Evolutionary conservation across 2,329 filamentous ascomycete species (phyloP).

Genomic region (Ascochyta lentis): DNA sequence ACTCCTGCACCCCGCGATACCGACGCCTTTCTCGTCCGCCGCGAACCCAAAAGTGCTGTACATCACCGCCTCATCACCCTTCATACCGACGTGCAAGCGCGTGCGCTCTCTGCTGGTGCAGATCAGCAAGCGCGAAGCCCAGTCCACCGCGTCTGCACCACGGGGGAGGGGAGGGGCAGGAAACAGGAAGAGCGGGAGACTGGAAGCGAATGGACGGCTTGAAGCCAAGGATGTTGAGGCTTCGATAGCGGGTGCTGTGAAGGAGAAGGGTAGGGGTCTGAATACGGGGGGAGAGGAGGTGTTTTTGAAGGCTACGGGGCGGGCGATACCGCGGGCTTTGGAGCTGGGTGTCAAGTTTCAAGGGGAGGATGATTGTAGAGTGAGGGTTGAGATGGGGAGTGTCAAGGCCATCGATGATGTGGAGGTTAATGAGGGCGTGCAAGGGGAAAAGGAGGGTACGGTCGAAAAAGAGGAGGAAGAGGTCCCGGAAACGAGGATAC

Average conservation of each 20-base stretch:
- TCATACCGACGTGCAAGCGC: conserved; percentile 71
- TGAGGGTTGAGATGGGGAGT: conserved; percentile 67
- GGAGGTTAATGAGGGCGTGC: conserved; percentile 19
- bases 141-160: conserved; percentile 31
- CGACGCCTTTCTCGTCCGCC: conserved; percentile 60
- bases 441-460: conserved; percentile 17
- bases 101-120: conserved; percentile 68
- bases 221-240: conserved; percentile 41
- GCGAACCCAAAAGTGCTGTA: conserved; percentile 66
- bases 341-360: conserved; percentile 70
- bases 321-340: conserved; percentile 69
- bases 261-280: conserved; percentile 17
- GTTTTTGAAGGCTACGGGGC: conserved; percentile 68
- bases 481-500: conserved; percentile 52
- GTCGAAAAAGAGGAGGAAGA: conserved; percentile 31
- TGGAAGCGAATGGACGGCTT: conserved; percentile 32
- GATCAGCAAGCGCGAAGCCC: conserved; percentile 59
- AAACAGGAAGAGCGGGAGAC: not conserved
- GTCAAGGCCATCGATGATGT: conserved; percentile 73
- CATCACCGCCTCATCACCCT: conserved; percentile 68
- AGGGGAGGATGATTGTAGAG: conserved; percentile 64
- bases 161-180: not conserved
- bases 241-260: conserved; percentile 32
- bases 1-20: conserved; percentile 62
- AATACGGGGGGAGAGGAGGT: conserved; percentile 57